These are phyloP conservation scores for Fusarium pseudograminearum DNA, from an alignment of 2,329 filamentous ascomycete species.

Conservation along the genomic window DNA sequence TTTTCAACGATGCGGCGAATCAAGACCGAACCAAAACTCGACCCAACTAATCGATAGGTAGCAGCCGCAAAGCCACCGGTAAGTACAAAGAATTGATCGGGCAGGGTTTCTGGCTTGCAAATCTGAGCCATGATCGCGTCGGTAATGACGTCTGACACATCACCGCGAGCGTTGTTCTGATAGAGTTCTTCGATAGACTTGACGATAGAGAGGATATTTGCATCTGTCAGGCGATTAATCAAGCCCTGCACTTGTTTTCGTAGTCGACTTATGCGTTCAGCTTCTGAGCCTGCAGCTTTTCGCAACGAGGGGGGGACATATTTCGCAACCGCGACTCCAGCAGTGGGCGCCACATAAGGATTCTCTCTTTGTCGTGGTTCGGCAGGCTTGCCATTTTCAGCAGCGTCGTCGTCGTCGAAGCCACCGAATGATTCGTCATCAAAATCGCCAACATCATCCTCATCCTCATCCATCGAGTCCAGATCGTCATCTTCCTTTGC, in stretches of 20 bases:
- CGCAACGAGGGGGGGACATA: conserved; percentile 91
- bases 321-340: conserved; percentile 67
- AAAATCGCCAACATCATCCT: conserved; percentile 50
- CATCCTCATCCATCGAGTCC: conserved; percentile 39
- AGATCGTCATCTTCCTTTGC: conserved; percentile 43
- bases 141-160: conserved; percentile 84
- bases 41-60: conserved; percentile 86
- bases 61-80: conserved; percentile 91
- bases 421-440: conserved; percentile 55
- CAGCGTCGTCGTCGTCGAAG: conserved; percentile 55
- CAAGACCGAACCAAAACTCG: conserved; percentile 89
- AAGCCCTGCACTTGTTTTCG: conserved; percentile 87
- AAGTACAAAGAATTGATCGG: conserved; percentile 91
- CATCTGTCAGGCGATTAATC: conserved; percentile 92
- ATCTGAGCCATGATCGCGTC: conserved; percentile 83
- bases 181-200: conserved; percentile 87
- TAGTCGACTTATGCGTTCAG: conserved; percentile 75
- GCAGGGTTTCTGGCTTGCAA: conserved; percentile 79
- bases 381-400: conserved; percentile 49
- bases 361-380: conserved; percentile 76
- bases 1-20: conserved; percentile 81
- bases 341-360: conserved; percentile 82
- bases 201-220: conserved; percentile 87
- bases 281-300: conserved; percentile 70
- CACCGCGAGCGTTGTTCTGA: conserved; percentile 83